Evolutionary conservation across 306 rosid genomes (phyloP).

Genomic region (Citrullus amarus): DNA sequence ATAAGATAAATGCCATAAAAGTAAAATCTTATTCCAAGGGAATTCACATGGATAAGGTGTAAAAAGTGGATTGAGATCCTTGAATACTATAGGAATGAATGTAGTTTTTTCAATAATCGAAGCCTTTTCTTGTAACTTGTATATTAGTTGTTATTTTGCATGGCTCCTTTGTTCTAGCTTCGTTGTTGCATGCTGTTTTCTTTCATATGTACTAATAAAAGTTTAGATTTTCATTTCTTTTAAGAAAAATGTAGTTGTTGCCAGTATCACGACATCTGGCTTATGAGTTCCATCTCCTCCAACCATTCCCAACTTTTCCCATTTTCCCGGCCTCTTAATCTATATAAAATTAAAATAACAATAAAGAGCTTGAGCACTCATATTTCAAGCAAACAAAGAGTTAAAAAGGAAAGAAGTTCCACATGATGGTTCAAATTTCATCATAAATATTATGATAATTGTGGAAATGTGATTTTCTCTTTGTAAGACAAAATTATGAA

Average conservation of each 20-base stretch:
- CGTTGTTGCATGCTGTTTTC: not conserved
- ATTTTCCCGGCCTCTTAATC: not conserved
- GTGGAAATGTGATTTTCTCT: not conserved
- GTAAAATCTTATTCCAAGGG: not conserved
- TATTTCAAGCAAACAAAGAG: not conserved
- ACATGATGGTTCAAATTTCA: not conserved
- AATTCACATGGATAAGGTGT: not conserved
- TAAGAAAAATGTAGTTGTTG: not conserved
- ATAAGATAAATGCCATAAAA: not conserved
- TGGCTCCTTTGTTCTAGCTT: not conserved
- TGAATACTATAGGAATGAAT: not conserved
- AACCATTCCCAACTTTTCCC: not conserved
- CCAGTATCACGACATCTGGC: not conserved
- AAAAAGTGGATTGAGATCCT: not conserved
- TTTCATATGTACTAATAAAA: not conserved
- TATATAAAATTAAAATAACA: not conserved
- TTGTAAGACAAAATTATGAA: not conserved
- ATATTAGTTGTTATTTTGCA: not conserved
- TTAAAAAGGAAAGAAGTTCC: not conserved
- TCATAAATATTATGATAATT: not conserved
- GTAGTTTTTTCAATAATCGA: not conserved
- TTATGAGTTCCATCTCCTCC: not conserved
- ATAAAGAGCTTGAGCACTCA: not conserved
- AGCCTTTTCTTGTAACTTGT: not conserved
- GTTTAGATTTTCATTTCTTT: not conserved